Base-by-base conservation (phyloP, 2,329 filamentous ascomycete species). In the Helotiales sp. region DNA sequence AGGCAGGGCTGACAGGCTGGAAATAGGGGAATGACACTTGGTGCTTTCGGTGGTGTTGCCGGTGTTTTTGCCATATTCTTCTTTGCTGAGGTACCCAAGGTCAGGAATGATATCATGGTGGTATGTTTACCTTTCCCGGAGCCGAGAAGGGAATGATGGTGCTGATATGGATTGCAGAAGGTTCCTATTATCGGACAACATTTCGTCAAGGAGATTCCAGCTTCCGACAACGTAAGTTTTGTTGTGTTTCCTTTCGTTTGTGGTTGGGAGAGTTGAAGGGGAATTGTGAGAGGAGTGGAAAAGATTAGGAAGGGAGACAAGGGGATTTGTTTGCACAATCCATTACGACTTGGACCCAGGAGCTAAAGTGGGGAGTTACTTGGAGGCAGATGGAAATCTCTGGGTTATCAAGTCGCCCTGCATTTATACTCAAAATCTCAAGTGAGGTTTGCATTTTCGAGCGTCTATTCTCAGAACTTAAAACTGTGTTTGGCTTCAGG, bases 21-120 rank as follows among this genome's bases (percentile, higher is more conserved):
- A 58, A 52, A 69, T 69, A 89, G 87, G 69, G 84, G 82, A 68
- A 64, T 85, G 69, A 86, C 82, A 71, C 72, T 84, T 58, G 86
- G 81, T 66, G 80, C 82, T 63, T 88, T 87, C 75, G 87, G 86
- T 67, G 87, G 80, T 69, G 85, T 86, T 66, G 86, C 85, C 68
- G 83, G 77, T 49, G 65, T 83, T 73, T 82, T 87, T 70, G 86
- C 81, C 71, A 80, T 87, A 70, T 82, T 89, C 73, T 87, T 86
- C 82, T 87, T 85, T 71, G 89, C 87, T 47, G 87, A 88, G 72
- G 84, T 90, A 58, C 88, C 88, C 71, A 83, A 82, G 77, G 81
- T 90, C 71, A 81, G 87, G 78, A 77, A 76, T 57, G 88, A 91
- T 74, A 81, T 91, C 70, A 83, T 90, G 70, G 79, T 83, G 77